Evolutionary conservation across 2,329 filamentous ascomycete species (phyloP), one percentile per base, ranked within the genome.

Genomic region (Aspergillus felis): DNA sequence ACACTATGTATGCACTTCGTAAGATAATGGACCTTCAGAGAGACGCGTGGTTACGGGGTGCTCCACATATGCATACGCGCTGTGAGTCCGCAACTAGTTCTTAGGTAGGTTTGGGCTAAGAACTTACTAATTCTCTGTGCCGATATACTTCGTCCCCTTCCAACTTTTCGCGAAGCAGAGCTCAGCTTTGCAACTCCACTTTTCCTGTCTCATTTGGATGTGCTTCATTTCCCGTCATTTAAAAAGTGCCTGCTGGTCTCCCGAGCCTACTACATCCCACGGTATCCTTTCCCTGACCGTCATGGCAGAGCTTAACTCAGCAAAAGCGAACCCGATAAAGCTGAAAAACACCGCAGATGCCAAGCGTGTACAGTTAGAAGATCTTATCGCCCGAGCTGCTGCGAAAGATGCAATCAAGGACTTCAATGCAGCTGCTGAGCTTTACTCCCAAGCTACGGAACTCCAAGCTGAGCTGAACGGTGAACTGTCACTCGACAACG

Each of bases 401-500:
- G 86, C 91, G 20, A 86, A 96, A 66, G 97, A 96, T 77, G 87
- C 88, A 24, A 87, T 92, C 71, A 96, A 93, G 78, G 90, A 95
- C 74, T 96, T 92, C 75, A 85, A 89, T 54, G 87, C 88, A 51
- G 92, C 94, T 9, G 86, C 91, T 56, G 93, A 97, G 70, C 80
- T 92, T 61, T 97, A 92, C 78, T 92, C 92, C 47, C 85, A 88
- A 69, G 94, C 94, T 32, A 91, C 91, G 56, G 90, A 95, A 73
- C 83, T 97, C 60, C 94, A 99, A 77, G 91, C 90, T 57, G 86
- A 91, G 73, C 81, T 97, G 73, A 94, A 97, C 73, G 94, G 93
- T 74, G 94, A 97, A 76, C 90, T 95, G 82, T 87, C 87, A 17
- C 86, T 90, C 3, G 87, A 91, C 57, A 99, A 99, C 68, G 93